phyloP scores from a whole-genome alignment of 202 grass and related monocot genomes.

The Zoysia matrella region DNA sequence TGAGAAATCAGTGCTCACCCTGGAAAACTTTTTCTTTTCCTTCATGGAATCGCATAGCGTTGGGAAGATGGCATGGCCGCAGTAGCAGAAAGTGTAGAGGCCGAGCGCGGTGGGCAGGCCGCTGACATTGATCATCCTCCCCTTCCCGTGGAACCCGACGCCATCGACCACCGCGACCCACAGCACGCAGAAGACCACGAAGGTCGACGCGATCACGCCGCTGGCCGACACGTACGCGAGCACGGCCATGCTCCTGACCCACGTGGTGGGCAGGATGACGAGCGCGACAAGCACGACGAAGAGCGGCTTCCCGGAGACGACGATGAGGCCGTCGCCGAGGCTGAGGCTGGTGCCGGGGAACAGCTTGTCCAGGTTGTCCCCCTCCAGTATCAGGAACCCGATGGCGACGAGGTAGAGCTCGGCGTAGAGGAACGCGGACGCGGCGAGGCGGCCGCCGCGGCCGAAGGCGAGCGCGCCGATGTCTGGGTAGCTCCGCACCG shows the following conservation, averaged over 20 bases:
- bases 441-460: slow-evolving; percentile 50
- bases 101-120: slow-evolving; percentile 73
- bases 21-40: slow-evolving; percentile 66
- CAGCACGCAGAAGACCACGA: slow-evolving; percentile 66
- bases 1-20: slow-evolving; percentile 43
- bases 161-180: slow-evolving; percentile 61
- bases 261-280: slow-evolving; percentile 75
- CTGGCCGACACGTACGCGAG: slow-evolving; percentile 79
- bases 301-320: slow-evolving; percentile 65
- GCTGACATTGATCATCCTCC: slow-evolving; percentile 56
- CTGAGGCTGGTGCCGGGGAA: slow-evolving; percentile 61
- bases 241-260: slow-evolving; percentile 65
- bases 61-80: slow-evolving; percentile 87
- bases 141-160: slow-evolving; percentile 62
- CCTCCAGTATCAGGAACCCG: slow-evolving; percentile 84
- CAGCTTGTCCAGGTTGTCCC: slow-evolving; percentile 84
- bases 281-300: slow-evolving; percentile 67
- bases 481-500: slow-evolving; percentile 58
- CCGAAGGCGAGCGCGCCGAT: slow-evolving; percentile 48
- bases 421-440: slow-evolving; percentile 72
- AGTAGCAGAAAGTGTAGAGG: slow-evolving; percentile 79
- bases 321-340: slow-evolving; percentile 8
- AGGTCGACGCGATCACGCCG: slow-evolving; percentile 67
- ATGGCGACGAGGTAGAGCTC: slow-evolving; percentile 89
- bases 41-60: slow-evolving; percentile 79